Conservation (phyloP, 2,329 filamentous ascomycete genomes). For the Coniochaeta ligniaria region DNA sequence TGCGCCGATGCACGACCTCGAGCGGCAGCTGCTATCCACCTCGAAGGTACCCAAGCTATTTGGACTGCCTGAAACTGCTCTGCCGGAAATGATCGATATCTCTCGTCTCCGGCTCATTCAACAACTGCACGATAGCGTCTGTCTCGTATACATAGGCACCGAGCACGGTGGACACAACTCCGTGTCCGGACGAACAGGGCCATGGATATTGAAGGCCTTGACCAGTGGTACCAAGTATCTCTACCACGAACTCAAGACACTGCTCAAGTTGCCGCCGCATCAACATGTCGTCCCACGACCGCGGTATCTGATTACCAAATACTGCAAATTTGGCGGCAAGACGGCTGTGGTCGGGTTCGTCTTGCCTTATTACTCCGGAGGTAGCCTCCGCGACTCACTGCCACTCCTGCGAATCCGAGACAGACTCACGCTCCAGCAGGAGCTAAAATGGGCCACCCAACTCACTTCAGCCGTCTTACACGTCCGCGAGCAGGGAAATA, state of each 20-base stretch:
- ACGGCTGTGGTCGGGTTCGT: conserved; percentile 49
- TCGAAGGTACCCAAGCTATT: conserved; percentile 34
- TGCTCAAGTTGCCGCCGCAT: conserved; percentile 45
- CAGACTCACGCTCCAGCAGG: conserved; percentile 31
- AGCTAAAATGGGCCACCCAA: conserved; percentile 47
- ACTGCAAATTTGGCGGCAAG: conserved; percentile 48
- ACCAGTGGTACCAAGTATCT: conserved; percentile 52
- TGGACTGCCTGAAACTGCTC: conserved; percentile 24
- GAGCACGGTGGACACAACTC: conserved; percentile 17
- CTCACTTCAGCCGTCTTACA: conserved; percentile 44
- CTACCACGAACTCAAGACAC: conserved; percentile 52
- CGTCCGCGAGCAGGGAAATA: conserved; percentile 33
- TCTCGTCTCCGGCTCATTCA: conserved; percentile 39
- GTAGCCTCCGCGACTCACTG: conserved; percentile 47
- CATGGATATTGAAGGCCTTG: conserved; percentile 50
- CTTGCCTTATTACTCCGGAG: conserved; percentile 44
- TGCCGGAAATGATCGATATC: conserved; percentile 43
- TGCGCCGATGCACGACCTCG: conserved; percentile 43
- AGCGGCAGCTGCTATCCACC: conserved; percentile 41
- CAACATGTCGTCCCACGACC: conserved; percentile 45
- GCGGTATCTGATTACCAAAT: conserved; percentile 47
- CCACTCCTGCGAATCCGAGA: conserved; percentile 41
- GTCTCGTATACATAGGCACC: conserved; percentile 35
- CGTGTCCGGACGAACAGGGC: not conserved
- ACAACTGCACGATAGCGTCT: conserved; percentile 54